phyloP scores from a whole-genome alignment of 305 asterid species.

The Fraxinus albicans region DNA sequence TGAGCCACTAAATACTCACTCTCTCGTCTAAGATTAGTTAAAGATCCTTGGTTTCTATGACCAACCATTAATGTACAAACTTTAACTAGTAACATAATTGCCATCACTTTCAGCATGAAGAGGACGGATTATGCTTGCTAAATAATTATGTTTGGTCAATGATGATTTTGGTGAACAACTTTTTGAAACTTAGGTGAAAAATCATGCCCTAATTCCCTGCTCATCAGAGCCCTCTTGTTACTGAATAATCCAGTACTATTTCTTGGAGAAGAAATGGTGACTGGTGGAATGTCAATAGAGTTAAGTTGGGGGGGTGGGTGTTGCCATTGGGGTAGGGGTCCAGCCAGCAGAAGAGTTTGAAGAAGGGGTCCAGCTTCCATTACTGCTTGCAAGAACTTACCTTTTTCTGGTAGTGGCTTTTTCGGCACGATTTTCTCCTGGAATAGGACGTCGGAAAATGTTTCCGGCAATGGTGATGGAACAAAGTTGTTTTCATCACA shows the following conservation, averaged over 20 bases:
- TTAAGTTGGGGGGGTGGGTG: constrained; percentile 93
- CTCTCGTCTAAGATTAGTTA: constrained; percentile 45
- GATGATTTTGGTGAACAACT: constrained; percentile 65
- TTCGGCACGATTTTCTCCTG: constrained; percentile 34
- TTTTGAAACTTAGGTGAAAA: constrained; percentile 61
- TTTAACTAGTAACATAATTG: constrained; percentile 26
- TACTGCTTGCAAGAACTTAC: constrained; percentile 82
- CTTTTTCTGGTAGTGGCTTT: constrained; percentile 68
- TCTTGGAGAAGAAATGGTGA: constrained; percentile 53
- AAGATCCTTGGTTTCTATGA: constrained; percentile 49
- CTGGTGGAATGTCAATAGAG: constrained; percentile 87
- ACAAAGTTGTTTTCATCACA: constrained; percentile 41
- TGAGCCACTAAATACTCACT: constrained; percentile 28
- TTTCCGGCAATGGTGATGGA: constrained; percentile 11
- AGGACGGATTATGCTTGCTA: constrained; percentile 33
- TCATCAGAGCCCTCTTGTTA: constrained; percentile 46
- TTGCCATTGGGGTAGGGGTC: constrained; percentile 97
- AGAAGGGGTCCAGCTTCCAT: constrained; percentile 94
- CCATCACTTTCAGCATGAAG: constrained; percentile 47
- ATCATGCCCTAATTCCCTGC: constrained; percentile 32
- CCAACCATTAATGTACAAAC: constrained; percentile 58
- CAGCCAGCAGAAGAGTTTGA: constrained; percentile 81
- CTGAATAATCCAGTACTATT: constrained; percentile 33
- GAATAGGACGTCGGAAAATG: constrained; percentile 8
- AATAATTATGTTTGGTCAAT: constrained; percentile 50